Evolutionary conservation across 768 basidiomycete species (phyloP), one percentile per base, ranked within the genome.

Genomic region (Thelephora aurantiotincta): DNA sequence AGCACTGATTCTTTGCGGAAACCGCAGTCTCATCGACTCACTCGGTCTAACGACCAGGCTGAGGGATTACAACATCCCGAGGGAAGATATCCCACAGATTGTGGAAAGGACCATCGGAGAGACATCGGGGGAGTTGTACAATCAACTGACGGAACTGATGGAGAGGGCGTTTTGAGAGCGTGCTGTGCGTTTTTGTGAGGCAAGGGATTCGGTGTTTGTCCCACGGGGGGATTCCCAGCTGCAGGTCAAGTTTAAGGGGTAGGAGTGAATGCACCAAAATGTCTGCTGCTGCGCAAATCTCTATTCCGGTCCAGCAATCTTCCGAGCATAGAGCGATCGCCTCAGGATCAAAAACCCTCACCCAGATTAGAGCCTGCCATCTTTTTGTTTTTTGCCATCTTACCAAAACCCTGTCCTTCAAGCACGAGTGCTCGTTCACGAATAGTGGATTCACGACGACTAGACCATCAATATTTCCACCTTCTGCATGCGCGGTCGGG

Each of bases 1-100:
- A 18, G 30, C 3, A 22, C 33, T 2, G 33, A 2, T 2, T 12
- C 18, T 20, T 26, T 42, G 18, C 13, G 26, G 19, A 5, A 2
- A 14, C 33, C 41, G 14, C 18, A 84, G 83, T 44, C 71, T 88
- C 11, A 77, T 88, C 12, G 62, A 58, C 2, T 54, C 67, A 7
- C 69, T 88, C 22, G 82, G 76, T 1, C 58, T 88, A 37, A 69
- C 74, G 48, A 72, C 72, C 7, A 75, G 65, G 18, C 68, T 86
- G 35, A 58, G 65, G 18, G 69, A 77, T 16, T 82, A 82, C 63
- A 74, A 75, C 1, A 80, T 87, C 1, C 82, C 83, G 6, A 68
- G 53, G 41, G 67, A 64, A 42, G 74, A 84, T 52, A 47, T 82
- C 3, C 57, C 65, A 6, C 65, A 60, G 37, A 74, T 87, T 50